Base-by-base conservation (phyloP, 2,329 filamentous ascomycete species). In the Colletotrichum melonis region DNA sequence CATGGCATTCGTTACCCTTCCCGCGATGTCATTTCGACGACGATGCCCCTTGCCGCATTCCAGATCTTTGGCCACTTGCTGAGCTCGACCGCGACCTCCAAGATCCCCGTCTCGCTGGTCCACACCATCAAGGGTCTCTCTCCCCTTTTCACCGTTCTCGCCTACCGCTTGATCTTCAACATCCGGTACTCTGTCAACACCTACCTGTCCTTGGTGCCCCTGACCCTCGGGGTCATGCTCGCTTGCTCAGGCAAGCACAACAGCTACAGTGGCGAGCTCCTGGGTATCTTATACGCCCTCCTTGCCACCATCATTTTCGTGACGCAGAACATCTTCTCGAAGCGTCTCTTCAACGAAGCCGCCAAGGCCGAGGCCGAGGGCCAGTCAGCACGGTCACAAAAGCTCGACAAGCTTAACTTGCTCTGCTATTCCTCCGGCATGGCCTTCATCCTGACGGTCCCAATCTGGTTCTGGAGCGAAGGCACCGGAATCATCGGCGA, bases 91-190 rank as follows among this genome's bases (percentile, higher is more conserved):
- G 96, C 97, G 32, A 99, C 96, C 38, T 93, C 95, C 63, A 94
- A 95, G 81, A 98, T 99, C 67, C 96, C 97, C 0, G 97, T 99
- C 1, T 98, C 97, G 7, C 89, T 99, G 46, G 97, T 99, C 4
- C 97, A 99, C 83, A 99, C 97, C 1, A 98, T 99, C 84, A 99
- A 99, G 85, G 97, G 97, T 8, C 90, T 99, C 30, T 98, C 96
- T 3, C 97, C 97, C 4, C 87, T 99, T 8, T 97, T 99, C 82
- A 99, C 97, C 0, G 97, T 99, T 55, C 83, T 97, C 68, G 97
- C 97, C 65, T 99, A 99, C 81, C 92, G 97, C 67, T 84, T 97
- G 76, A 88, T 98, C 80, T 97, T 96, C 84, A 89, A 95, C 78
- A 97, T 98, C 74, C 92, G 90, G 76, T 98, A 99, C 82, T 95